Percentiles rank a stretch among this genome's conserved stretches.
Conservation (phyloP, 345 rosid species). For the Hevea brasiliensis region DNA sequence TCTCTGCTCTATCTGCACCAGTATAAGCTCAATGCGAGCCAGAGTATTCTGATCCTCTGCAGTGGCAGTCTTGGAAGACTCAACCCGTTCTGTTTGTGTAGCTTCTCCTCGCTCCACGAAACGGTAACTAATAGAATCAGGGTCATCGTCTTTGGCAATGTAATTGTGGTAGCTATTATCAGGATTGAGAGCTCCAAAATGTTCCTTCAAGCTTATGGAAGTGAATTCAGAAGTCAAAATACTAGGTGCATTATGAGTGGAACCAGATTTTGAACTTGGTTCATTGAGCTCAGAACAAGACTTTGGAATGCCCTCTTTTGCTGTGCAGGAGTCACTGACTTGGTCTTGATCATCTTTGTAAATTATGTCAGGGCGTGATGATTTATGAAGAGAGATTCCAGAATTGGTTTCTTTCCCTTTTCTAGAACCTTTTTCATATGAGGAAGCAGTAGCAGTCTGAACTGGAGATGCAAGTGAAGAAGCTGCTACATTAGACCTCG, state of each 20-base stretch:
- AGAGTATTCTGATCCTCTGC: too few relatives aligned
- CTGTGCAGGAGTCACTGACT: constrained; percentile 4
- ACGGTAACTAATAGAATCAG: background rate
- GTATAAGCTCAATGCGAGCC: too few relatives aligned
- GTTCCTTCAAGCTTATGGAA: constrained; percentile 20
- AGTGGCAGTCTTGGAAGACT: too few relatives aligned
- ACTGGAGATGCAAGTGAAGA: too few relatives aligned
- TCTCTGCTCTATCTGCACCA: too few relatives aligned
- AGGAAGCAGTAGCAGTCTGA: too few relatives aligned
- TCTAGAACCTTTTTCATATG: constrained; percentile 9
- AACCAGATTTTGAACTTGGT: constrained; percentile 6
- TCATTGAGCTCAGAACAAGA: constrained; percentile 16
- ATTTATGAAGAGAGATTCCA: constrained; percentile 13
- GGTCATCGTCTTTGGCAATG: constrained; percentile 14
- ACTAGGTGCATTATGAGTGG: background rate
- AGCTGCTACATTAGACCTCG: too few relatives aligned
- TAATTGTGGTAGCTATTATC: constrained; percentile 14
- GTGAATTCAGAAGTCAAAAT: constrained; percentile 10
- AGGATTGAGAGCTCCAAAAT: constrained; percentile 19
- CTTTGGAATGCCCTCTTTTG: constrained; percentile 11
- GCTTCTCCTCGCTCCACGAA: constrained; percentile 10
- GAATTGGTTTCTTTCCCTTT: constrained; percentile 21
- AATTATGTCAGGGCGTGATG: constrained; percentile 14
- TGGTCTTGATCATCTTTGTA: constrained; percentile 19
- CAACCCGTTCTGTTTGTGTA: too few relatives aligned